Percentiles rank a stretch among this genome's conserved stretches.
phyloP scores from a whole-genome alignment of 371 early-diverging fungal species.

The Mucor velutinosus region DNA sequence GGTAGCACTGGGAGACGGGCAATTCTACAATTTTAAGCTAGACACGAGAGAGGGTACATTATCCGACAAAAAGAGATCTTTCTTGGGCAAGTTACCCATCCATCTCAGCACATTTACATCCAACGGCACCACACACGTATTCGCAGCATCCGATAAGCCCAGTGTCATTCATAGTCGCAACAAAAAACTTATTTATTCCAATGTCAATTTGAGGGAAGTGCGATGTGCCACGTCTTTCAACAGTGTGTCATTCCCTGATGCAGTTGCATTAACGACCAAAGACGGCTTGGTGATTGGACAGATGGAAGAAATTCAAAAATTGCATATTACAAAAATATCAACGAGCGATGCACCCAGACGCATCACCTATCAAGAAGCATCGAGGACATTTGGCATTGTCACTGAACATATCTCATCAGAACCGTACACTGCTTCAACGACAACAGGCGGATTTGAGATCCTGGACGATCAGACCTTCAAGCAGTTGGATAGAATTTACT shows the following conservation, averaged over 20 bases:
- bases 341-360: conserved; percentile 76
- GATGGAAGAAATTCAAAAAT: conserved; percentile 86
- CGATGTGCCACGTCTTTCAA: conserved; percentile 72
- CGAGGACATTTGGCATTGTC: conserved; percentile 65
- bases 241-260: conserved; percentile 60
- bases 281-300: conserved; percentile 74
- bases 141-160: conserved; percentile 88
- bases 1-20: conserved; percentile 87
- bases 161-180: conserved; percentile 79
- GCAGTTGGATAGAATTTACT: conserved; percentile 54
- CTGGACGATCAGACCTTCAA: conserved; percentile 78
- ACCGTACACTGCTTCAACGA: conserved; percentile 23
- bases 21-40: conserved; percentile 70
- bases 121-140: conserved; percentile 69
- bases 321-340: conserved; percentile 81
- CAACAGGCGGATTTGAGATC: conserved; percentile 59
- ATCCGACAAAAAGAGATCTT: conserved; percentile 66
- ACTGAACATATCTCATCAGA: conserved; percentile 45
- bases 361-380: conserved; percentile 66
- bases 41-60: conserved; percentile 49
- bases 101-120: conserved; percentile 66
- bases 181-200: conserved; percentile 81
- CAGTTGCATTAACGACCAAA: conserved; percentile 71
- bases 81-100: conserved; percentile 81
- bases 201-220: conserved; percentile 82